phyloP scores from a whole-genome alignment of 2,329 filamentous ascomycete genomes.

The Aspergillus ustus region DNA sequence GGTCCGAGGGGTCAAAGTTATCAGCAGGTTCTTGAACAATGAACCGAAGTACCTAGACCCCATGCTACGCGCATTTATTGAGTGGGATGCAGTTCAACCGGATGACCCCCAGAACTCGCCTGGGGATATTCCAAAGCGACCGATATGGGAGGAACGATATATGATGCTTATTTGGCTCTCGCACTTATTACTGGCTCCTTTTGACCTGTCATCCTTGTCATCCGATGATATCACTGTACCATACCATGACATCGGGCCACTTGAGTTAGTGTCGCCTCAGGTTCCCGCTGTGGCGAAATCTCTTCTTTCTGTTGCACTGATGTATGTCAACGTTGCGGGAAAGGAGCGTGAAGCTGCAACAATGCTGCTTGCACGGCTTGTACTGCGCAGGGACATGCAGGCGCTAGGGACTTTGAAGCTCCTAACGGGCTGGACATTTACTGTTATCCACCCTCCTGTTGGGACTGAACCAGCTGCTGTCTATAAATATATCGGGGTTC shows the following conservation, averaged over 20 bases:
- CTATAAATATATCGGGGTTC: slow-evolving; percentile 76
- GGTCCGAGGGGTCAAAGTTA: slow-evolving; percentile 88
- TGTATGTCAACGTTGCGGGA: slow-evolving; percentile 73
- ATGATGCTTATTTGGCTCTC: slow-evolving; percentile 86
- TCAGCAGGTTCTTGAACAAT: slow-evolving; percentile 87
- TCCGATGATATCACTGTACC: slow-evolving; percentile 45
- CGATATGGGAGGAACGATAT: slow-evolving; percentile 88
- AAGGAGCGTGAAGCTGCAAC: slow-evolving; percentile 92
- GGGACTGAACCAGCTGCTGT: slow-evolving; percentile 54
- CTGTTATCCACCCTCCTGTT: slow-evolving; percentile 57
- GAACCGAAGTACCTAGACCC: slow-evolving; percentile 85
- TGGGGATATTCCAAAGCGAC: slow-evolving; percentile 37
- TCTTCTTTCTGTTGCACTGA: slow-evolving; percentile 71
- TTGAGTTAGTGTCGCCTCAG: slow-evolving; percentile 56
- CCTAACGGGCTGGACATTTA: slow-evolving; percentile 73
- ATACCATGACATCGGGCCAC: slow-evolving; percentile 34
- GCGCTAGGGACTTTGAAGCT: slow-evolving; percentile 69
- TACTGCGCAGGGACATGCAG: slow-evolving; percentile 89
- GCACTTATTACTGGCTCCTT: slow-evolving; percentile 81
- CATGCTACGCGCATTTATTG: slow-evolving; percentile 75
- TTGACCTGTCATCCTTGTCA: slow-evolving; percentile 87
- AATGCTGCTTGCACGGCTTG: slow-evolving; percentile 76
- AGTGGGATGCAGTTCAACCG: slow-evolving; percentile 45
- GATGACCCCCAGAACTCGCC: slow-evolving; percentile 21
- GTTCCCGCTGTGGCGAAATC: slow-evolving; percentile 73